A percentile compares a stretch with the other conserved stretches of the same genome.
These are phyloP conservation scores for Avena insularis DNA, from an alignment of 176 grass and related monocot species.

Conservation along the genomic window DNA sequence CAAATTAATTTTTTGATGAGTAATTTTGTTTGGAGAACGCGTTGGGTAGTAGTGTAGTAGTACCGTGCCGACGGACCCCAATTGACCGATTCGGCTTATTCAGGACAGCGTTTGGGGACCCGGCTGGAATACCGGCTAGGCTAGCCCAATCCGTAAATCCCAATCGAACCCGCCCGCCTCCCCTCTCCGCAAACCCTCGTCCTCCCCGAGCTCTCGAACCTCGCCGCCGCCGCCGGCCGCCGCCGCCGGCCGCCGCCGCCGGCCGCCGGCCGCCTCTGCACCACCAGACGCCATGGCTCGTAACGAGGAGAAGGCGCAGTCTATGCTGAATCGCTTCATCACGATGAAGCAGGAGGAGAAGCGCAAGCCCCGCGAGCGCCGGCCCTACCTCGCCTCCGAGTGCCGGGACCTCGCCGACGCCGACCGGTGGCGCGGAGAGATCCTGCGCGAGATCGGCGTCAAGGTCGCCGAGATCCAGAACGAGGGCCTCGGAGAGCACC, in stretches of 20 bases:
- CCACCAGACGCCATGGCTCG: slow-evolving; percentile 67
- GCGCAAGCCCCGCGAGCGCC: slow-evolving; percentile 92
- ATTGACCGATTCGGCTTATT: too few species aligned
- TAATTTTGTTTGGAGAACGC: too few species aligned
- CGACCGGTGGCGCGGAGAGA: slow-evolving; percentile 88
- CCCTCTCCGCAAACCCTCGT: slow-evolving; percentile 38
- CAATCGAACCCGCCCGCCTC: neutral
- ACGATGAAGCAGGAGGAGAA: slow-evolving; percentile 99
- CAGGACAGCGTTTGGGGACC: too few species aligned
- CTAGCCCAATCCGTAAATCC: slow-evolving; percentile 18
- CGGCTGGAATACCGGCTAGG: neutral
- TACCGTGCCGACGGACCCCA: too few species aligned
- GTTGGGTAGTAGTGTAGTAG: too few species aligned
- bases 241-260: slow-evolving; percentile 37
- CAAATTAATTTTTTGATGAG: too few species aligned
- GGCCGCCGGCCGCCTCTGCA: neutral
- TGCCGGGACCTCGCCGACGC: slow-evolving; percentile 97
- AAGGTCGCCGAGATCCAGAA: slow-evolving; percentile 99
- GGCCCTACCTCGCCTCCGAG: slow-evolving; percentile 91
- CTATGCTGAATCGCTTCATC: slow-evolving; percentile 97
- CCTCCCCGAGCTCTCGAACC: slow-evolving; percentile 9
- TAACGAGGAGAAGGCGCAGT: slow-evolving; percentile 98
- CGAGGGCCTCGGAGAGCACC: slow-evolving; percentile 95
- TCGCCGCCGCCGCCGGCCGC: slow-evolving; percentile 42
- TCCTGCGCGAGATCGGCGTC: slow-evolving; percentile 94